These are phyloP conservation scores for Hypholoma fasciculare DNA, from an alignment of 768 basidiomycete species.

Conservation along the genomic window DNA sequence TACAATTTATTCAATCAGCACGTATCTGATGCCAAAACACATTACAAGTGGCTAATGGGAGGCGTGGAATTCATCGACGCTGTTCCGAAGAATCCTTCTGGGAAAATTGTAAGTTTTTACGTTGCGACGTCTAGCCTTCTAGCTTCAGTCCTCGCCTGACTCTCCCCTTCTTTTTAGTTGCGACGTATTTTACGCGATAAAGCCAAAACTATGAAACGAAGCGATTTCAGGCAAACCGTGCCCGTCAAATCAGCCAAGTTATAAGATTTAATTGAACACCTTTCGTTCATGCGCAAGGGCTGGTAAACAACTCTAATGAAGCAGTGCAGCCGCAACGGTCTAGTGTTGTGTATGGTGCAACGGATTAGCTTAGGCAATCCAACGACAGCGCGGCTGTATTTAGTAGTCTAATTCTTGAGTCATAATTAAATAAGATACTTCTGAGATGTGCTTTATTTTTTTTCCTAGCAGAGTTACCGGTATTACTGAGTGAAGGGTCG, in stretches of 20 bases:
- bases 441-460: no score
- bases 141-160: neutral
- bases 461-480: no score
- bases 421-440: neutral
- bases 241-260: neutral
- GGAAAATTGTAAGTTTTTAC: conserved; percentile 52
- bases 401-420: neutral
- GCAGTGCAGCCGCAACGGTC: no score
- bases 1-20: conserved; percentile 32
- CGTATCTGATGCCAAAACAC: conserved; percentile 56
- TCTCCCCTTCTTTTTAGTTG: conserved; percentile 26
- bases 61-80: conserved; percentile 62
- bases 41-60: conserved; percentile 61
- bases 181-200: conserved; percentile 53
- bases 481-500: no score
- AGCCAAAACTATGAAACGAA: conserved; percentile 31
- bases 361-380: no score
- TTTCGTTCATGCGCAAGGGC: no score
- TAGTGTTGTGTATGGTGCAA: no score
- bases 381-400: no score
- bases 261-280: neutral
- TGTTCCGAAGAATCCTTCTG: conserved; percentile 72
- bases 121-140: neutral
- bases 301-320: no score
- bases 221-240: neutral